These are phyloP conservation scores for Lichtheimia ornata DNA, from an alignment of 371 early-diverging fungal species.

Conservation along the genomic window DNA sequence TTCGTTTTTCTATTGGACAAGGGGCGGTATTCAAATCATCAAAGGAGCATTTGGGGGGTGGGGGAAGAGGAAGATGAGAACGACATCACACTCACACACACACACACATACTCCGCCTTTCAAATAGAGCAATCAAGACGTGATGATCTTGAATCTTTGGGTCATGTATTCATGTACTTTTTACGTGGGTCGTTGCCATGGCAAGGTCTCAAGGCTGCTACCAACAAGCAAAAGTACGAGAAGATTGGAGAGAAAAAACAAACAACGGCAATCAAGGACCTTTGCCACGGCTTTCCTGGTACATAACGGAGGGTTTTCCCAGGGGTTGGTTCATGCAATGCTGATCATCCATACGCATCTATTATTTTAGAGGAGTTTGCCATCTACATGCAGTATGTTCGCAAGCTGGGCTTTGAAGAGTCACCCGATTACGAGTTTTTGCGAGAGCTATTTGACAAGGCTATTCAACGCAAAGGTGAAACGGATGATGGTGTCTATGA, in stretches of 20 bases:
- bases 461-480: slow-evolving; percentile 69
- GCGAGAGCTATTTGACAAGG: slow-evolving; percentile 84
- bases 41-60: slow-evolving; percentile 1
- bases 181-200: slow-evolving; percentile 92
- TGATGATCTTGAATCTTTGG: slow-evolving; percentile 95
- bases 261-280: slow-evolving; percentile 72
- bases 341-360: background rate
- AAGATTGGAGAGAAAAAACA: slow-evolving; percentile 94
- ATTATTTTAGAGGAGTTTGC: slow-evolving; percentile 78
- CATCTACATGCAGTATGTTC: slow-evolving; percentile 88
- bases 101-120: background rate
- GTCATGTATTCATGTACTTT: slow-evolving; percentile 96
- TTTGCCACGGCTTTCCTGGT: slow-evolving; percentile 81
- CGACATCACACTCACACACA: background rate
- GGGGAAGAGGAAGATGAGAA: background rate
- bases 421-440: slow-evolving; percentile 94
- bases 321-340: slow-evolving; percentile 10
- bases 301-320: slow-evolving; percentile 6
- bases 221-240: slow-evolving; percentile 95
- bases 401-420: slow-evolving; percentile 94
- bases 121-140: slow-evolving; percentile 86
- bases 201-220: slow-evolving; percentile 94
- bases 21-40: slow-evolving; percentile 6
- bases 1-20: slow-evolving; percentile 15
- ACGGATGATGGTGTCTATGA: slow-evolving; percentile 90